These are phyloP conservation scores for Populus hybrid DNA, from an alignment of 441 rosid genomes.

Conservation along the genomic window DNA sequence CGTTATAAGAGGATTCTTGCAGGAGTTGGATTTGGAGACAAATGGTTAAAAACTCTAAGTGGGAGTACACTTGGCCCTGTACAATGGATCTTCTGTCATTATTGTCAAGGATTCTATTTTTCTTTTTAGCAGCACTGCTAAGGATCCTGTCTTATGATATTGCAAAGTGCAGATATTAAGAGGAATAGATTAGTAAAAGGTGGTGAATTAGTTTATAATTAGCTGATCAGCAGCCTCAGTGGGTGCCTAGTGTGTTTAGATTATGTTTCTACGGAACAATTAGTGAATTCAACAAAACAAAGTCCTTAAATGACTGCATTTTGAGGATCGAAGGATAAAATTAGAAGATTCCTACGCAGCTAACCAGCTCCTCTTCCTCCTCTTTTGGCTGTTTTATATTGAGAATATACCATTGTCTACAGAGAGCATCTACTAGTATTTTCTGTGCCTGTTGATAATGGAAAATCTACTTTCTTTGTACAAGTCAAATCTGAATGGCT, in stretches of 20 bases:
- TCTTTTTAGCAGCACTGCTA: background rate
- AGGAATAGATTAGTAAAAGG: background rate
- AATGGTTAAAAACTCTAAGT: background rate
- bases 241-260: background rate
- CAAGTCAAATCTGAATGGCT: background rate
- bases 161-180: background rate
- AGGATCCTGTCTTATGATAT: background rate
- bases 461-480: background rate
- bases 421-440: background rate
- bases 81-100: background rate
- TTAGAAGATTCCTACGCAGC: background rate
- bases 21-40: background rate
- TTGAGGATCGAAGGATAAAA: background rate
- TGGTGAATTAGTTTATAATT: background rate
- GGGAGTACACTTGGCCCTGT: background rate
- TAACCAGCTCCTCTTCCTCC: background rate
- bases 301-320: background rate
- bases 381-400: background rate
- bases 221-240: background rate
- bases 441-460: background rate
- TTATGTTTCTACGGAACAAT: background rate
- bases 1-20: background rate
- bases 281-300: background rate
- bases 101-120: background rate
- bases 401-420: background rate